phyloP scores from a whole-genome alignment of 768 basidiomycete species.

The Mycena haematopus region DNA sequence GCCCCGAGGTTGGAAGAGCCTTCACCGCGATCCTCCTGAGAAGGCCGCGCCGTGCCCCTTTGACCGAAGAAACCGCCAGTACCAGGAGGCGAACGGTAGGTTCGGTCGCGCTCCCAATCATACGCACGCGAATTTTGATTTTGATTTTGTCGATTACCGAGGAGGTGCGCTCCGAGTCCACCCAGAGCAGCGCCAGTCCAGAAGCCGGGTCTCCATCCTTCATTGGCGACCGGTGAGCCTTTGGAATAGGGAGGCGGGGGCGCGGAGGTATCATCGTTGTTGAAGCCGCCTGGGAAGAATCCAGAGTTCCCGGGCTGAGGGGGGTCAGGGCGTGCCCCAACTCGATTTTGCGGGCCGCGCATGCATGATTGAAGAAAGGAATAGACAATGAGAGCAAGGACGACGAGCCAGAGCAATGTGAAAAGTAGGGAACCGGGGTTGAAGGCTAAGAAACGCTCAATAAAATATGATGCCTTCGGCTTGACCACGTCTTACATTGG shows the following conservation, averaged over 20 bases:
- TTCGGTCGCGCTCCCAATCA: constrained; percentile 63
- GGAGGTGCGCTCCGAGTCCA: constrained; percentile 65
- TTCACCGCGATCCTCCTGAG: constrained; percentile 63
- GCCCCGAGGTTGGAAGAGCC: constrained; percentile 72
- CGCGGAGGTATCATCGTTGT: constrained; percentile 48
- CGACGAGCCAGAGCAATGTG: constrained; percentile 60
- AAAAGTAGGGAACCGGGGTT: constrained; percentile 58
- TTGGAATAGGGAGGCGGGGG: constrained; percentile 68
- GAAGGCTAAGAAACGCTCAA: constrained; percentile 44
- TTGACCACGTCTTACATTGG: constrained; percentile 1
- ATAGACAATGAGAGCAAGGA: constrained; percentile 62
- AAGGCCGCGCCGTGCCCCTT: constrained; percentile 35
- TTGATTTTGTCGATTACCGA: constrained; percentile 44
- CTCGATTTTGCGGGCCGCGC: constrained; percentile 38
- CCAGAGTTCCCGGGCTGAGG: constrained; percentile 47
- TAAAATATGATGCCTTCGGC: background rate
- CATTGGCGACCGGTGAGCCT: constrained; percentile 31
- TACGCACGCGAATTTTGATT: constrained; percentile 40
- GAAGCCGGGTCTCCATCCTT: constrained; percentile 66
- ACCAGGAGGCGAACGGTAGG: constrained; percentile 29
- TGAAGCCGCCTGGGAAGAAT: constrained; percentile 58
- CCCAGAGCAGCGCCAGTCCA: constrained; percentile 85
- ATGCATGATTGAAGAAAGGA: constrained; percentile 63
- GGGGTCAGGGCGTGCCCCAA: constrained; percentile 35
- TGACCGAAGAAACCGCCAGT: constrained; percentile 36